phyloP scores from a whole-genome alignment of 73 alveolate species.

The Diophrys appendiculata region DNA sequence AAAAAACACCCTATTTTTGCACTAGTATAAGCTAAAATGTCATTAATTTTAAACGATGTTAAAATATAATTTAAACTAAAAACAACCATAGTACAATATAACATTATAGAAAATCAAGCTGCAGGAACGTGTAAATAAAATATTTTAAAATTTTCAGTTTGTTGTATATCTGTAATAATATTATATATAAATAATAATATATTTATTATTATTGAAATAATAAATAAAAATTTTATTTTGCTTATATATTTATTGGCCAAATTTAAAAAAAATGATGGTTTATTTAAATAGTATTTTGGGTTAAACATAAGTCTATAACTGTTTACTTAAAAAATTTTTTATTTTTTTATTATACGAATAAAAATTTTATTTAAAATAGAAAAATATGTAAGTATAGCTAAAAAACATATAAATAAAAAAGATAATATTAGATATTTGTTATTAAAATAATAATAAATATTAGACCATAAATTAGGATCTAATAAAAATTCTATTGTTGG shows the following conservation, averaged over 20 bases:
- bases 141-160: too few relatives aligned
- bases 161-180: neutral
- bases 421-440: neutral
- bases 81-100: too few relatives aligned
- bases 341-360: neutral
- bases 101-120: too few relatives aligned
- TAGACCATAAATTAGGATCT: neutral
- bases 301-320: constrained; percentile 12
- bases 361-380: neutral
- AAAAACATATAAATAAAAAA: neutral
- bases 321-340: neutral
- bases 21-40: too few relatives aligned
- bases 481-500: constrained; percentile 3
- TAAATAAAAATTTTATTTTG: constrained; percentile 7
- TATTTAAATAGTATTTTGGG: too few relatives aligned
- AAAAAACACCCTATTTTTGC: too few relatives aligned
- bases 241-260: too few relatives aligned
- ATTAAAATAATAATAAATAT: neutral
- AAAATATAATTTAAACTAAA: too few relatives aligned
- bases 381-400: constrained; percentile 8
- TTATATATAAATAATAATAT: neutral
- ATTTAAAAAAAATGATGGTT: too few relatives aligned
- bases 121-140: too few relatives aligned
- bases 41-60: too few relatives aligned
- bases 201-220: neutral